Evolutionary conservation across 768 basidiomycete genomes (phyloP), one percentile per base, ranked within the genome.

Genomic region (Lactifluus pinguis): DNA sequence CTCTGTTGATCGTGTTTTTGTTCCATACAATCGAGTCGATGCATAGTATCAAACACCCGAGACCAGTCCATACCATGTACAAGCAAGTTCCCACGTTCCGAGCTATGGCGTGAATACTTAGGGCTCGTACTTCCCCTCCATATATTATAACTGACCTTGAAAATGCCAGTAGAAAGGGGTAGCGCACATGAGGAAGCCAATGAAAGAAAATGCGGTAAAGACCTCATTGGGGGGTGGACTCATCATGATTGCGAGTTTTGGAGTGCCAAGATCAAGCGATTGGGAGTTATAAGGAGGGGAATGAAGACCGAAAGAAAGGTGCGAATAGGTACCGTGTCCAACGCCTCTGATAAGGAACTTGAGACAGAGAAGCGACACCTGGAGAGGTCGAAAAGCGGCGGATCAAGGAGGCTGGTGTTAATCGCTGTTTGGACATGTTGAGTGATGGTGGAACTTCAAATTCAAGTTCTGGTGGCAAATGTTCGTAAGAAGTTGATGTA

Each of bases 21-120:
- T 75, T 75, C 91, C 90, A 93, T 14, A 91, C 68, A 45, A 90
- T 73, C 4, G 83, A 78, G 73, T 92, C 86, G 65, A 91, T 72
- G 66, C 81, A 84, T 51, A 76, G 71, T 54, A 78, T 78, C 48
- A 91, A 77, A 69, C 83, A 84, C 15, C 74, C 75, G 8, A 82
- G 54, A 1, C 78, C 81, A 9, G 78, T 76, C 90, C 89, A 92
- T 41, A 75, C 60, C 75, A 92, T 90, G 74, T 81, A 85, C 45
- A 83, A 72, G 62, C 88, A 83, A 13, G 89, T 89, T 29, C 86
- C 88, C 10, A 82, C 78, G 68, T 88, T 86, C 80, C 82, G 83
- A 36, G 84, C 84, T 77, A 17, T 21, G 29, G 6, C 1, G 19
- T 10, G 25, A 10, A 25, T 53, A 9, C 2, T 53, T 11, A 30